Conservation (phyloP, 495 filamentous ascomycete species). For the Aeminium ludgeri region DNA sequence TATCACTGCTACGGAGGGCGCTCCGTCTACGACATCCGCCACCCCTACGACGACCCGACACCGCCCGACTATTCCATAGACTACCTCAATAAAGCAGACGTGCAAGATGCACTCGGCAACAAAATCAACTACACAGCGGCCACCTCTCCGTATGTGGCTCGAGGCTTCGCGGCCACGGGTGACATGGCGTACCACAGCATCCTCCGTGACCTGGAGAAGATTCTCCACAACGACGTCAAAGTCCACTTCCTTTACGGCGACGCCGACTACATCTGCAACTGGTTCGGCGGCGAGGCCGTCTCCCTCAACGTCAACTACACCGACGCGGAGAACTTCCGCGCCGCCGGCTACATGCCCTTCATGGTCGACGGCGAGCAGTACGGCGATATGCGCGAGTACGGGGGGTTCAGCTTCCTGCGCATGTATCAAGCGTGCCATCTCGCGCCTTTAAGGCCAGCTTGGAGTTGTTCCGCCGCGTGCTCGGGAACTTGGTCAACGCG, state of each 20-base stretch:
- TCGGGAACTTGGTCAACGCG: too few relatives aligned
- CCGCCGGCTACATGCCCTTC: slow-evolving; percentile 37
- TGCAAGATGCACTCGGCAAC: slow-evolving; percentile 35
- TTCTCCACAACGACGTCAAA: slow-evolving; percentile 29
- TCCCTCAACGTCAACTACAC: slow-evolving; percentile 37
- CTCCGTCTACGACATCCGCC: slow-evolving; percentile 36
- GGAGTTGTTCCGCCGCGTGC: too few relatives aligned
- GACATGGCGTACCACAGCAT: slow-evolving; percentile 33
- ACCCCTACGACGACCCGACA: slow-evolving; percentile 31
- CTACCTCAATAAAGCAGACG: slow-evolving; percentile 30
- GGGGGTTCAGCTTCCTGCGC: slow-evolving; percentile 29
- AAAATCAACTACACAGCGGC: slow-evolving; percentile 33
- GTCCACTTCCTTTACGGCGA: slow-evolving; percentile 33
- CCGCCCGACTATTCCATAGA: slow-evolving; percentile 32
- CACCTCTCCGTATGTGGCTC: slow-evolving; percentile 26
- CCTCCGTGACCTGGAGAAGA: slow-evolving; percentile 29
- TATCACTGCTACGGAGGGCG: slow-evolving; percentile 31
- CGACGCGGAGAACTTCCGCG: slow-evolving; percentile 29
- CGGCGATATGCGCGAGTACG: slow-evolving; percentile 29
- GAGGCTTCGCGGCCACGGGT: slow-evolving; percentile 31
- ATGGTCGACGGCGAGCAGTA: slow-evolving; percentile 26
- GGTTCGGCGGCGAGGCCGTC: slow-evolving; percentile 42
- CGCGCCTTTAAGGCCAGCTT: too few relatives aligned
- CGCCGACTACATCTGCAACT: slow-evolving; percentile 31
- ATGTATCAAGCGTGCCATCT: slow-evolving; percentile 30